Evolutionary conservation across 305 asterid genomes (phyloP).

Genomic region (Solanum hybrid): DNA sequence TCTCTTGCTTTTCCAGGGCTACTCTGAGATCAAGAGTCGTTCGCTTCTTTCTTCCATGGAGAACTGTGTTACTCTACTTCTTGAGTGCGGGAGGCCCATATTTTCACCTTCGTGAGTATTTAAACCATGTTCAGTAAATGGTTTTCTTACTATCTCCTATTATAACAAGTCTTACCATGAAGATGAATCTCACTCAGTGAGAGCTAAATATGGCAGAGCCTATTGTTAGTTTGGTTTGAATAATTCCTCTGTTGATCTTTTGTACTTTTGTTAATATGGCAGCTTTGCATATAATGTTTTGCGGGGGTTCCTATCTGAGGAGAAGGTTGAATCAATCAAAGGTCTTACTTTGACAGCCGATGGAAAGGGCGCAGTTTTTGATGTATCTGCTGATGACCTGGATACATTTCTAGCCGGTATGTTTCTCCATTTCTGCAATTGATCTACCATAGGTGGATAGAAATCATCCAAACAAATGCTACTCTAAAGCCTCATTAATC

Average conservation of each 20-base stretch:
- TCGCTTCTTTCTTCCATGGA: conserved; percentile 87
- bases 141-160: not conserved
- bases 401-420: conserved; percentile 60
- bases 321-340: conserved; percentile 66
- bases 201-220: not conserved
- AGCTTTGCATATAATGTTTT: conserved; percentile 61
- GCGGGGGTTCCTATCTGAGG: conserved; percentile 76
- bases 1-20: conserved; percentile 46
- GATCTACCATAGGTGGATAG: not conserved
- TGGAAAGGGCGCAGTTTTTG: conserved; percentile 84
- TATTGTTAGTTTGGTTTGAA: not conserved
- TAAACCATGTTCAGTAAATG: not conserved
- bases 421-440: not conserved
- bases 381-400: conserved; percentile 58
- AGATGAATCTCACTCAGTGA: not conserved
- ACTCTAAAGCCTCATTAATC: not conserved
- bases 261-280: conserved; percentile 3
- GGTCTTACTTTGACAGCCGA: conserved; percentile 84
- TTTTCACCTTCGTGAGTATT: conserved; percentile 66
- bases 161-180: not conserved
- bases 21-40: conserved; percentile 72
- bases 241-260: not conserved
- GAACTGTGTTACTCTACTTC: conserved; percentile 67
- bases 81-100: conserved; percentile 64
- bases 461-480: not conserved